Base-by-base conservation (phyloP, 306 rosid genomes). In the Prunus salicina region DNA sequence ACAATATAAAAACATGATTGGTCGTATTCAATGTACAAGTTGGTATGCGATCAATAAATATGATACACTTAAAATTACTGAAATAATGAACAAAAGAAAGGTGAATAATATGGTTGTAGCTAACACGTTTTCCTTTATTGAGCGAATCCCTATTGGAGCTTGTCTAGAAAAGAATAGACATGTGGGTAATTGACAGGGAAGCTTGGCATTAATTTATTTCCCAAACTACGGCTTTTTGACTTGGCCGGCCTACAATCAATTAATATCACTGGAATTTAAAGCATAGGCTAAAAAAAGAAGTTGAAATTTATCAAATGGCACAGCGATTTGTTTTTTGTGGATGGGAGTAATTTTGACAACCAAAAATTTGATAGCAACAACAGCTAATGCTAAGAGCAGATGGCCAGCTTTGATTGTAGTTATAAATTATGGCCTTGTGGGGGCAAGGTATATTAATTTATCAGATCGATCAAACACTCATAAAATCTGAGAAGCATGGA, bases 291-390 rank as follows among this genome's bases (percentile, higher is more conserved):
- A 16, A 52, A 3, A 30, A 20, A 20, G 18, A 11, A 9, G 62
- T 20, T 56, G 12, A 32, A 56, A 56, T 56, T 20, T 56, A 56
- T 56, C 9, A n/a, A 7, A 19, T 56, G 62, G 25, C 12, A 32
- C 13, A 7, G 11, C 2, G 13, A 8, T 45, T 67, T 46, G 20
- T 28, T 70, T 15, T 63, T 71, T 63, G 49, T 75, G 8, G 72
- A n/a, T 64, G 72, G 30, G 72, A 22, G 22, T 45, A 60, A 45
- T 41, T 58, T 73, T 58, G 57, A 43, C 73, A 43, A 22, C 67
- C 25, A 41, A 24, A 38, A 64, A 58, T 76, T 64, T 49, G 79
- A 45, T 52, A 51, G 24, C 34, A 51, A 25, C 72, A 76, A 4
- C 22, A 64, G 22, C 10, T 41, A 3, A 49, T 56, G 28, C 12